Conservation (phyloP, 805 yeast genomes). For the Diddensiella santjacobensis region DNA sequence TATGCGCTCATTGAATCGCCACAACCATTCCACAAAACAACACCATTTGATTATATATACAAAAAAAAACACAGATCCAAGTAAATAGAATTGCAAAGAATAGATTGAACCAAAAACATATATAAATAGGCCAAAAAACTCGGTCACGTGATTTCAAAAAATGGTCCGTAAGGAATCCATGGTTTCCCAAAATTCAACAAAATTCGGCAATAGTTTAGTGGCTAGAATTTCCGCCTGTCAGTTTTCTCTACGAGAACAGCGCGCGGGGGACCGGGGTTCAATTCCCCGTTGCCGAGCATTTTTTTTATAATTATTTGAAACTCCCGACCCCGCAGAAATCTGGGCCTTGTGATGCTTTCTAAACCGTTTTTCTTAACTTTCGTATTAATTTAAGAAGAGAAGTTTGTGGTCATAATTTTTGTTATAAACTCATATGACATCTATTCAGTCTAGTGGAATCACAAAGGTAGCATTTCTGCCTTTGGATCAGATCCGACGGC, state of each 20-base stretch:
- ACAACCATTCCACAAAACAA: too few relatives aligned
- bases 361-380: not conserved
- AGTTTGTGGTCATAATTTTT: too few relatives aligned
- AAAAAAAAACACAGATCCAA: too few relatives aligned
- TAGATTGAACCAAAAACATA: too few relatives aligned
- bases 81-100: too few relatives aligned
- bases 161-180: too few relatives aligned
- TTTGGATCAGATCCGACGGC: slow-evolving; percentile 63
- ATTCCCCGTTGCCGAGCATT: slow-evolving; percentile 23
- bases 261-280: slow-evolving; percentile 26
- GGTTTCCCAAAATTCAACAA: not conserved
- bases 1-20: too few relatives aligned
- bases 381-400: not conserved
- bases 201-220: slow-evolving; percentile 34
- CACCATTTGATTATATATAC: too few relatives aligned
- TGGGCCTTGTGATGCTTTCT: not conserved
- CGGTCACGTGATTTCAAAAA: too few relatives aligned
- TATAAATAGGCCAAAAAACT: too few relatives aligned
- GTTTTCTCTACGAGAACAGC: slow-evolving; percentile 11
- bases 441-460: slow-evolving; percentile 61
- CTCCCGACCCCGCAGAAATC: not conserved
- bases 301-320: slow-evolving; percentile 8
- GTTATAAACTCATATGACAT: slow-evolving; percentile 24
- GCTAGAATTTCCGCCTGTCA: slow-evolving; percentile 41
- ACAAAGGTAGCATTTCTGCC: slow-evolving; percentile 56